Base-by-base conservation (phyloP, 2,329 filamentous ascomycete species). In the Calonectria crousiana region DNA sequence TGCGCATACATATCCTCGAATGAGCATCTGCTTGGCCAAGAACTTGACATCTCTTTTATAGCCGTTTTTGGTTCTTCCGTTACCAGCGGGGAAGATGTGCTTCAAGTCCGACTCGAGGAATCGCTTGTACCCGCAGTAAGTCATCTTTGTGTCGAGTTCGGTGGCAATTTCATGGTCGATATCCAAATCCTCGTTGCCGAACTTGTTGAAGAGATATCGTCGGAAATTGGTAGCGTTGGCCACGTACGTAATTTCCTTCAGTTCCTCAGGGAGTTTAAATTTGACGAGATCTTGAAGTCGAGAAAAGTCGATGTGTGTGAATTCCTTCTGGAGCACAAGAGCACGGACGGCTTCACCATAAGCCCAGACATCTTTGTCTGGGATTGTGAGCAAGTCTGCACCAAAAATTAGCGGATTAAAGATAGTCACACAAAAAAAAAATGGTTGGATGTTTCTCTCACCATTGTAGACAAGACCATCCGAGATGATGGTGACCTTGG, bases 401-500 rank as follows among this genome's bases (percentile, higher is more conserved):
- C 11, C 32, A 83, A 20, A 16, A 52, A 53, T 38, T 9, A 26
- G 44, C 11, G 1, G 11, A 2, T 23, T 1, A 23, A 18, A 47
- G 23, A 23, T 11, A 23, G n/a, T 2, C 8, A 47, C 9, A 20
- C 20, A 23, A 23, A 10, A 13, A 23, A 13, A 5, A 0, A n/a
- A n/a, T n/a, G n/a, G 23, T 47, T 47, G 28, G 6, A 20, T 26
- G n/a, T 13, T 53, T 78, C 28, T 77, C 83, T 34, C 28, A 89
- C 88, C 89, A 72, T 90, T 90, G 52, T 90, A 91, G 1, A 88
- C 87, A 18, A 90, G 82, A 0, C 89, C 89, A 75, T 90, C 89
- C 0, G 89, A 90, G 13, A 89, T 85, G 44, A 91, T 89, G 20
- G 84, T 85, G 1, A 80, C 69, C 13, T 75, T 52, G 0, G 82